Conservation (phyloP, 352 stramenopile genomes). For the Phytophthora foliorum region DNA sequence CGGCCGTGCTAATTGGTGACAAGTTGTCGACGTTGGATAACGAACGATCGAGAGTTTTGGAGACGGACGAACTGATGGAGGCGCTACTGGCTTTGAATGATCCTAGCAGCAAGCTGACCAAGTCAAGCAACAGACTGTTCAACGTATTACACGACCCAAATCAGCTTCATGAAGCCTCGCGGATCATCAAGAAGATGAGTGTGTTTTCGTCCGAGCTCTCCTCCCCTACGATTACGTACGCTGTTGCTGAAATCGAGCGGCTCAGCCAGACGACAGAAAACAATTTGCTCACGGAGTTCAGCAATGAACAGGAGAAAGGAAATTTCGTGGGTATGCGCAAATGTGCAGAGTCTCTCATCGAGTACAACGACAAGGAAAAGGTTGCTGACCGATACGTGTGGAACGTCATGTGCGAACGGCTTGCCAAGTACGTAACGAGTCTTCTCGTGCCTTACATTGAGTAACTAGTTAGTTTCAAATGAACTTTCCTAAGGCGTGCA, state of each 20-base stretch:
- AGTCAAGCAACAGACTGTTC: conserved; percentile 69
- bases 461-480: not conserved
- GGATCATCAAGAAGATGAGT: conserved; percentile 80
- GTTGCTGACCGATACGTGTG: conserved; percentile 85
- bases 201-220: conserved; percentile 78
- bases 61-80: conserved; percentile 86
- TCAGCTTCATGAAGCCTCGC: conserved; percentile 76
- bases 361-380: conserved; percentile 88
- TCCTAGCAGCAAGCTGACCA: conserved; percentile 53
- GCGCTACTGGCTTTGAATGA: conserved; percentile 81
- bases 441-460: not conserved
- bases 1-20: conserved; percentile 78
- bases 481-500: not conserved
- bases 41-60: conserved; percentile 69
- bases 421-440: conserved; percentile 54
- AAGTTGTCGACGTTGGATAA: conserved; percentile 70
- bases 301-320: conserved; percentile 69
- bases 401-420: conserved; percentile 83
- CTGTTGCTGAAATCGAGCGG: conserved; percentile 76
- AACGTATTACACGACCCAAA: conserved; percentile 74
- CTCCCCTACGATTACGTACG: conserved; percentile 60
- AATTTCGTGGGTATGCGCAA: conserved; percentile 60
- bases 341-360: conserved; percentile 77
- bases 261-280: conserved; percentile 83
- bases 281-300: conserved; percentile 79